Evolutionary conservation across 1,139 yeast species (phyloP), one percentile per base, ranked within the genome.

Genomic region (Suhomyces bribrorum): DNA sequence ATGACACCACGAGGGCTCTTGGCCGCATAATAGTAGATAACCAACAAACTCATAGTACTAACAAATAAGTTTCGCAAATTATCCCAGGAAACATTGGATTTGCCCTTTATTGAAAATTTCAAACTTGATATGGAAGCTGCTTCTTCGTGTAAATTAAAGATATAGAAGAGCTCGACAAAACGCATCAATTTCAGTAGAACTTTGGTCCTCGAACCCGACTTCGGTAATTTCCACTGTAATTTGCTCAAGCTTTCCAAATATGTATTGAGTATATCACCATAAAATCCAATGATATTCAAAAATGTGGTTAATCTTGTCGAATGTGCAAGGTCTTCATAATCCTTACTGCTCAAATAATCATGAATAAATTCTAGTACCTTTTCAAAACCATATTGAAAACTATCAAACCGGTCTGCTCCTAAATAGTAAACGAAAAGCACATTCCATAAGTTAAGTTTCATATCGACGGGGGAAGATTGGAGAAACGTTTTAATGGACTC

Each of bases 371-470:
- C 55, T 11, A 83, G 45, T 7, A 79, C 77, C 27, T 68, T 59
- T 37, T 77, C 75, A 50, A 83, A 77, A 0, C 88, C 88, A n/a
- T 57, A 53, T 39, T 77, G 70, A 27, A 79, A 69, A 27, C 71
- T 67, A 0, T 49, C 50, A 11, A 66, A 42, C 32, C 77, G 66
- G 0, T 69, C 60, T 5, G 64, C 58, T 9, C 62, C 66, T 7
- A 69, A 61, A 50, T 86, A 88, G 39, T 77, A 77, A 46, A 77
- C 79, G 29, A 87, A 71, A 13, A 92, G 64, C 16, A 86, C 71
- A 32, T 79, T 77, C 97, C 97, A 90, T 3, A 92, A 64, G 40
- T 81, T 81, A 26, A 88, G 64, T 40, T 77, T 79, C 60, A 89
- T 74, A 26, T 81, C 83, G 14, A 84, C 67, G 0, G 92, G 78